Base-by-base conservation (phyloP, 306 rosid genomes). In the Cercis canadensis region DNA sequence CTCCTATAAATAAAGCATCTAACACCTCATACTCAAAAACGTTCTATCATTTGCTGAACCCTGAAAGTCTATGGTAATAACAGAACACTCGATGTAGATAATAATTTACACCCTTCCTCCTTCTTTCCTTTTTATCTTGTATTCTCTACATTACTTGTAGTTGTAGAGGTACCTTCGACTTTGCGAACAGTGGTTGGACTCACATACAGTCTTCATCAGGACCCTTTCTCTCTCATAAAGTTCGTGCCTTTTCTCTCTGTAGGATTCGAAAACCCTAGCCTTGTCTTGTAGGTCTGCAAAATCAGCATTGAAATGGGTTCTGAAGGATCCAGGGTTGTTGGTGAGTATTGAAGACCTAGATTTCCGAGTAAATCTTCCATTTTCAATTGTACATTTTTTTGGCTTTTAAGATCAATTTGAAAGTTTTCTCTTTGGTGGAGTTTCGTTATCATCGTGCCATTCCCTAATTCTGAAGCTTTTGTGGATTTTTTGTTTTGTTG, bases 261-360 rank as follows among this genome's bases (percentile, higher is more conserved):
- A 31, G 29, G 11, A 68, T 79, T 78, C 64, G 62, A 39, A 78
- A 84, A 81, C 83, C 88, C 29, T 24, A 24, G 29, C 52, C 31
- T 72, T 46, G n/a, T 57, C 54, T 46, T 29, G 8, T 40, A 36
- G 5, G 64, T 29, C 69, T 34, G 33, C 51, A 51, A 59, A 75
- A 54, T 76, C 79, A 21, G 4, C 73, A 7, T 47, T 86, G 18
- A 7, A 5, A 92, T 92, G 98, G 87, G 89, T 75, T 81, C 96
- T 31, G 96, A 92, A 67, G 95, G 82, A 74, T 86, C 98, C 51
- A 72, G 74, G 14, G 98, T 92, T 44, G 96, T 89, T 62, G 95
- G 98, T 92, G 74, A 81, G 86, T 65, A 47, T 70, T 57, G 5
- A 32, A 55, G 56, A 19, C 55, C 72, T 54, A 18, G 52, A 45